A percentile compares a stretch with the other conserved stretches of the same genome.
These are phyloP conservation scores for Acmispon strigosus DNA, from an alignment of 306 rosid species.

Conservation along the genomic window DNA sequence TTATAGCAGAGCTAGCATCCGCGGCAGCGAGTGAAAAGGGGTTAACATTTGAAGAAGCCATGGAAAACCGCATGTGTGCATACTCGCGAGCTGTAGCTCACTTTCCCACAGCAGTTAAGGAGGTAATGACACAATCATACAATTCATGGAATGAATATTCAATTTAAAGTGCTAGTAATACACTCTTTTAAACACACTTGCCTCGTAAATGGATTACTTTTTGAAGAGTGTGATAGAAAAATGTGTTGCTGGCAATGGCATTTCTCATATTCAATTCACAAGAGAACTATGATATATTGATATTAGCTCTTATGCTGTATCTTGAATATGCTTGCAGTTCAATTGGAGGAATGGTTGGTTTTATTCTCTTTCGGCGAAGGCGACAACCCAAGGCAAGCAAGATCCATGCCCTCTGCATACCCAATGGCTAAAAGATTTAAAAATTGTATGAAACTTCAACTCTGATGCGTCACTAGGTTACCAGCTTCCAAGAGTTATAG, in stretches of 20 bases:
- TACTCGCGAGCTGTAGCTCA: constrained; percentile 82
- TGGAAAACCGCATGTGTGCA: constrained; percentile 85
- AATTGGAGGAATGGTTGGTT: constrained; percentile 99
- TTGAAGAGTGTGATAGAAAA: too few relatives aligned
- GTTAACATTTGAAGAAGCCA: constrained; percentile 57
- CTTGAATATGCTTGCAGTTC: constrained; percentile 49
- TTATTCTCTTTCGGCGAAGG: constrained; percentile 67
- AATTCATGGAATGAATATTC: background rate
- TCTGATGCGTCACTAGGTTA: background rate
- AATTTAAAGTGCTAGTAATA: background rate
- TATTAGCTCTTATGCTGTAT: background rate
- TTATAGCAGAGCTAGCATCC: constrained; percentile 61
- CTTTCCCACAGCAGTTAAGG: constrained; percentile 96
- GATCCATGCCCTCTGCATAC: constrained; percentile 90
- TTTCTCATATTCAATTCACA: background rate
- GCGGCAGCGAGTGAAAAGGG: constrained; percentile 80
- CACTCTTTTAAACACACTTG: too few relatives aligned
- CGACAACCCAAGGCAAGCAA: constrained; percentile 57
- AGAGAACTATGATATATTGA: background rate
- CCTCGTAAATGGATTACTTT: too few relatives aligned
- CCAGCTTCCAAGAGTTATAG: background rate
- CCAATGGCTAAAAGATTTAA: constrained; percentile 72
- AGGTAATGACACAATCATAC: constrained; percentile 42
- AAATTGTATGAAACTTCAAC: constrained; percentile 38
- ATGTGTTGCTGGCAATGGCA: too few relatives aligned